These are phyloP conservation scores for Suillus lakei DNA, from an alignment of 768 basidiomycete genomes.

Conservation along the genomic window DNA sequence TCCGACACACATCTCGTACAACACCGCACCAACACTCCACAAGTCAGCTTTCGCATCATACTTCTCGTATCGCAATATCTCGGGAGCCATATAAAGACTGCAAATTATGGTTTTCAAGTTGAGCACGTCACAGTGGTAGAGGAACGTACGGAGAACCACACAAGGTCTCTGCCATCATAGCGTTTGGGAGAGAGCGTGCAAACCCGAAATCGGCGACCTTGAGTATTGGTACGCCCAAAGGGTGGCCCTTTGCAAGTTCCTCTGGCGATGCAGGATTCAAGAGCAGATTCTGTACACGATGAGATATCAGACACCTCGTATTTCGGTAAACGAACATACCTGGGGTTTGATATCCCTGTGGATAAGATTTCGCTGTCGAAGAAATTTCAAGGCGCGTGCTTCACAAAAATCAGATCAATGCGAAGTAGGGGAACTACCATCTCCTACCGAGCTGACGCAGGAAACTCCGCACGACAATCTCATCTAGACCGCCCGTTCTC, in stretches of 20 bases:
- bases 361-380: conserved; percentile 86
- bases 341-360: conserved; percentile 99
- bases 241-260: conserved; percentile 87
- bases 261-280: conserved; percentile 80
- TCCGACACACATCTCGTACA: conserved; percentile 95
- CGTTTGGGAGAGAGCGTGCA: conserved; percentile 87
- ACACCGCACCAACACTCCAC: conserved; percentile 97
- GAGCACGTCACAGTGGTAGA: background rate
- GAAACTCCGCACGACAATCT: conserved; percentile 90
- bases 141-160: conserved; percentile 91
- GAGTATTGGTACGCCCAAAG: conserved; percentile 89
- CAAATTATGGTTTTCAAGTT: conserved; percentile 1
- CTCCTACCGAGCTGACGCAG: conserved; percentile 83
- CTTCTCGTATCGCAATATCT: conserved; percentile 95
- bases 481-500: conserved; percentile 85
- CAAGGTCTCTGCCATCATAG: conserved; percentile 96
- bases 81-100: conserved; percentile 98
- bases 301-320: conserved; percentile 10
- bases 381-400: conserved; percentile 94
- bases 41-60: conserved; percentile 98
- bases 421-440: background rate
- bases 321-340: conserved; percentile 39
- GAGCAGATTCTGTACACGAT: conserved; percentile 73
- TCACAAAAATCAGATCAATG: conserved; percentile 6
- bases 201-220: conserved; percentile 99